Base-by-base conservation (phyloP, 2,329 filamentous ascomycete species). In the Incumbomyces lentus region DNA sequence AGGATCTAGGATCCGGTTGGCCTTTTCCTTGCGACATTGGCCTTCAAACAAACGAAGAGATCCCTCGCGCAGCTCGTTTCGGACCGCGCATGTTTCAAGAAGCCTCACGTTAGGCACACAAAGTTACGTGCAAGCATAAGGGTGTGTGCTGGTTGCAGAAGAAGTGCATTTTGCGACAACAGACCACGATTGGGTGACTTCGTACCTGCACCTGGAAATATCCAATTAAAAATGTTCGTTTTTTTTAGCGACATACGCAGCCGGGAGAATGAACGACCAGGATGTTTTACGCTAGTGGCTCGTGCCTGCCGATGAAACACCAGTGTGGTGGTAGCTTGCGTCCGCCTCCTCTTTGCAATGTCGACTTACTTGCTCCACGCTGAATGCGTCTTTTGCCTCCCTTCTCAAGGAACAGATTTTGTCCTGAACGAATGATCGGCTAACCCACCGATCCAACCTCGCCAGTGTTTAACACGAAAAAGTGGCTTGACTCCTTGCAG, bases 301-400 rank as follows among this genome's bases (percentile, higher is more conserved):
- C 19, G 33, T 45, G 42, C 42, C 42, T 38, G 42, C n/a, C 42
- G 42, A 45, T 45, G 42, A 45, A 45, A 45, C 42, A 22, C 42
- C 36, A 45, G 42, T 45, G 42, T 31, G 19, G 42, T 31, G 8
- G 12, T 45, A 45, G 42, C 14, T 5, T 8, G 4, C 4, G 4
- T 26, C 22, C 22, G 22, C 22, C 22, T 26, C 22, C 22, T 26
- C 22, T 26, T 26, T 26, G 22, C 22, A 26, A 26, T 26, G 22
- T 26, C 22, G 22, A 14, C 30, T 38, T 31, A 10, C n/a, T 14
- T 18, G 33, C 33, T 35, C 6, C 16, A 35, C 22, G 22, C 22
- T 4, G 22, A n/a, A n/a, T n/a, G n/a, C n/a, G n/a, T n/a, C n/a
- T n/a, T n/a, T n/a, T n/a, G n/a, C n/a, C n/a, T n/a, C n/a, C n/a